Percentiles rank a stretch among this genome's conserved stretches.
Conservation (phyloP, 2,329 filamentous ascomycete genomes). For the Botrytis pseudocinerea region DNA sequence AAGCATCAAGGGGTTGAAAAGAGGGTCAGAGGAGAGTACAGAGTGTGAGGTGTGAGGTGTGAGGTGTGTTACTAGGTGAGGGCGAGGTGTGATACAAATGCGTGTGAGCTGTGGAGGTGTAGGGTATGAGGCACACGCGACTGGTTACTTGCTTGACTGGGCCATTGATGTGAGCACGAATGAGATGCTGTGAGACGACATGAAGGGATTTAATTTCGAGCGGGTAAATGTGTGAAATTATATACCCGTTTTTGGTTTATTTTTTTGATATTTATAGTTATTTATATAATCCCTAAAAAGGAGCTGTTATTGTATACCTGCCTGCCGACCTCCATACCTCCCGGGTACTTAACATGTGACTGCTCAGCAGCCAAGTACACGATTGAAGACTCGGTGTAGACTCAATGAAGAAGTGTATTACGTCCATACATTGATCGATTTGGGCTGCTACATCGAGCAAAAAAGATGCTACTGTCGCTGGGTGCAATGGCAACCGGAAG, state of each 20-base stretch:
- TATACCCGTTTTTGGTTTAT: background rate
- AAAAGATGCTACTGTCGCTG: background rate
- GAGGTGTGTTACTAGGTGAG: background rate
- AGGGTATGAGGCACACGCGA: constrained; percentile 14
- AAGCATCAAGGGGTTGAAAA: background rate
- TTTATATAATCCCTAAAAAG: background rate
- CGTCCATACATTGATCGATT: background rate
- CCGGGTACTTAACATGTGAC: no score
- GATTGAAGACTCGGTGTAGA: no score
- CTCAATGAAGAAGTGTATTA: background rate
- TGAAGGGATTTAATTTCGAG: background rate
- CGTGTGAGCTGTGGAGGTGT: background rate
- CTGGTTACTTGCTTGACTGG: constrained; percentile 3
- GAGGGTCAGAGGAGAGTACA: background rate
- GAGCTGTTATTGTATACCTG: background rate
- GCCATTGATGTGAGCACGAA: constrained; percentile 1
- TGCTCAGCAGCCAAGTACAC: background rate
- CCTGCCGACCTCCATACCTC: no score
- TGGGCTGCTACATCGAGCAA: background rate
- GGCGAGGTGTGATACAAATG: constrained; percentile 1
- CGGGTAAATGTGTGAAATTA: background rate
- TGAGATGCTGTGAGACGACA: constrained; percentile 3
- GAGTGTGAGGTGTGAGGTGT: background rate
- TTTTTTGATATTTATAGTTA: background rate
- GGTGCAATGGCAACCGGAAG: background rate